Evolutionary conservation across 2,329 filamentous ascomycete species (phyloP).

Genomic region (Fusarium kyushuense): DNA sequence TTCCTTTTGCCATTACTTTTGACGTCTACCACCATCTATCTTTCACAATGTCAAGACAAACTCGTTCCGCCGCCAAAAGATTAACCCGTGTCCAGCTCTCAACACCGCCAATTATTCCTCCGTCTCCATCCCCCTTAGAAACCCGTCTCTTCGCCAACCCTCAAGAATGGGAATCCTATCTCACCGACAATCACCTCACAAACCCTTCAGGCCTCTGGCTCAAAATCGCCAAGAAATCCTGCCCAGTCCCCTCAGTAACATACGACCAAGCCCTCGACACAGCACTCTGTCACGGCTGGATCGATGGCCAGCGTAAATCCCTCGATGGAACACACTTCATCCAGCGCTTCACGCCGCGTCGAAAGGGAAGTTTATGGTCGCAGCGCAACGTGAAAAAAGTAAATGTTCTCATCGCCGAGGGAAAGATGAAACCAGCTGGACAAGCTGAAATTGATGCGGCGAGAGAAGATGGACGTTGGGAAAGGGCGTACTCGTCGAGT

Average conservation of each 20-base stretch:
- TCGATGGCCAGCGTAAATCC: slow-evolving; percentile 65
- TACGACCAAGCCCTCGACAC: slow-evolving; percentile 66
- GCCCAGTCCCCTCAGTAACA: slow-evolving; percentile 58
- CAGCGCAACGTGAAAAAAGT: slow-evolving; percentile 68
- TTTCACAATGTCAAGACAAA: slow-evolving; percentile 43
- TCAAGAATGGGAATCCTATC: slow-evolving; percentile 35
- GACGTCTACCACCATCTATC: too few species aligned
- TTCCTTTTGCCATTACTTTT: too few species aligned
- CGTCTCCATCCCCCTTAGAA: neutral
- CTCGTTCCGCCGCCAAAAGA: slow-evolving; percentile 32
- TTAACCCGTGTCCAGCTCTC: neutral
- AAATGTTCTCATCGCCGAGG: slow-evolving; percentile 56
- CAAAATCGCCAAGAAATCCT: slow-evolving; percentile 62
- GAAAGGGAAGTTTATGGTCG: slow-evolving; percentile 68
- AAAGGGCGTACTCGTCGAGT: slow-evolving; percentile 65
- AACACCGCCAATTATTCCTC: fast-evolving
- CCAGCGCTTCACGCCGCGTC: slow-evolving; percentile 70
- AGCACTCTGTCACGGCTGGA: slow-evolving; percentile 73
- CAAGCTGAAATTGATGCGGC: slow-evolving; percentile 65
- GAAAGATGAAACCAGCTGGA: slow-evolving; percentile 63
- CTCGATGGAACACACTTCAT: slow-evolving; percentile 62
- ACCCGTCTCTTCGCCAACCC: slow-evolving; percentile 31
- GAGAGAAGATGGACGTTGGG: slow-evolving; percentile 69
- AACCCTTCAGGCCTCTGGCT: slow-evolving; percentile 58
- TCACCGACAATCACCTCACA: slow-evolving; percentile 27